Percentiles rank a stretch among this genome's conserved stretches.
Conservation (phyloP, 164 flowering plant genomes). For the Kalanchoe fedtschenkoi region DNA sequence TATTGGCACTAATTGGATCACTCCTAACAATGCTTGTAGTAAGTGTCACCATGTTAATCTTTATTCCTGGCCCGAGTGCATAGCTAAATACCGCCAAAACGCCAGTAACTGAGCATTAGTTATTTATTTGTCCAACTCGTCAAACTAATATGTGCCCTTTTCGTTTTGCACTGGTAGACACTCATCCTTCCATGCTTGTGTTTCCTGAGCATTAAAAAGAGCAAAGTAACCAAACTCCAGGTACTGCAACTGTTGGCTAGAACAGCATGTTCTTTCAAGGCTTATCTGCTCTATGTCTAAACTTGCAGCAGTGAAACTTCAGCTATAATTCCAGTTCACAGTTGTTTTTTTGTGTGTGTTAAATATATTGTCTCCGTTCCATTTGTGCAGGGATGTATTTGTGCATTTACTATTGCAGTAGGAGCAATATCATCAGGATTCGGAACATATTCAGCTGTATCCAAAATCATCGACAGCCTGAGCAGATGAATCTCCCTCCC, state of each 20-base stretch:
- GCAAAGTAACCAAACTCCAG: conserved; percentile 49
- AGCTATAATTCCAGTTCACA: not conserved
- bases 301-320: not conserved
- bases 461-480: conserved; percentile 52
- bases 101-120: too few relatives aligned
- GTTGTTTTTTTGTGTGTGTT: not conserved
- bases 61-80: not conserved
- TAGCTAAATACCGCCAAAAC: too few relatives aligned
- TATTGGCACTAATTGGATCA: conserved; percentile 88
- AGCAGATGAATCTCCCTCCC: conserved; percentile 15
- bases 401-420: conserved; percentile 44
- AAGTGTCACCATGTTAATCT: conserved; percentile 21
- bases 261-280: too few relatives aligned
- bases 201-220: conserved; percentile 64
- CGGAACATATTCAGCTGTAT: conserved; percentile 65
- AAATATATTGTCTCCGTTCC: not conserved
- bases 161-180: conserved; percentile 33
- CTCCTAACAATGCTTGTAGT: conserved; percentile 94
- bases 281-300: too few relatives aligned
- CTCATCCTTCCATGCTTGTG: conserved; percentile 85
- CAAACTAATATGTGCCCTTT: not conserved
- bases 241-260: conserved; percentile 18
- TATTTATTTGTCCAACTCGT: not conserved
- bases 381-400: conserved; percentile 37
- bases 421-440: conserved; percentile 50